Percentiles rank a stretch among this genome's conserved stretches.
phyloP scores from a whole-genome alignment of 2,329 filamentous ascomycete species.

The Pseudocercospora musae region DNA sequence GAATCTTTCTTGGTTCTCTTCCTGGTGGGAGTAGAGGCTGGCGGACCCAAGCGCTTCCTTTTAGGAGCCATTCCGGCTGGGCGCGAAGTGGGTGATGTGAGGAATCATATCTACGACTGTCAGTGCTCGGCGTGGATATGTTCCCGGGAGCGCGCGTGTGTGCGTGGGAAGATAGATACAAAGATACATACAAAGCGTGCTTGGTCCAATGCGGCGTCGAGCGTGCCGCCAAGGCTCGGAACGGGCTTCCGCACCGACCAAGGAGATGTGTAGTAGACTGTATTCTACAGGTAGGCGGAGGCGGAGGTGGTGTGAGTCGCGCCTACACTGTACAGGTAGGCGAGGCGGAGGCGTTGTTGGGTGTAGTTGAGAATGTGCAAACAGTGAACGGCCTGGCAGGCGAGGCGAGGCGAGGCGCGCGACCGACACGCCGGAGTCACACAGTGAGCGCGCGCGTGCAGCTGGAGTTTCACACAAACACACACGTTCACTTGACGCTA shows the following conservation, averaged over 20 bases:
- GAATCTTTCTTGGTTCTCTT: neutral
- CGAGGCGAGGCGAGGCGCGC: too few species aligned
- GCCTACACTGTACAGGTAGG: too few species aligned
- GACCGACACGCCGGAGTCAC: too few species aligned
- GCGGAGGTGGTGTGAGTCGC: neutral
- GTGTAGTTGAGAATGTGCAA: neutral
- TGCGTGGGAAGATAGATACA: neutral
- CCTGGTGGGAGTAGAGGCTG: neutral
- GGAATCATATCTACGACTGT: neutral
- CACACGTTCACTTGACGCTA: too few species aligned
- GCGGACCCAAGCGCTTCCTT: neutral
- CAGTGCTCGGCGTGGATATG: neutral
- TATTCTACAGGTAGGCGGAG: too few species aligned
- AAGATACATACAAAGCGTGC: neutral
- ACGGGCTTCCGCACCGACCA: neutral
- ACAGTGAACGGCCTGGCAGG: neutral
- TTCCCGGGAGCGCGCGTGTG: neutral
- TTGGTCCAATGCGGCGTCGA: neutral
- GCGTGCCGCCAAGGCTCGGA: neutral
- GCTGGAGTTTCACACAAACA: neutral
- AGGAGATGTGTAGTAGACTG: neutral
- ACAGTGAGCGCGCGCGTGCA: too few species aligned
- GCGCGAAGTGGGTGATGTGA: neutral
- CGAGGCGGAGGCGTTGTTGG: too few species aligned
- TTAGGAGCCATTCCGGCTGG: neutral